Conservation (phyloP, 179 eudicot species). For the Silene noctiflora region DNA sequence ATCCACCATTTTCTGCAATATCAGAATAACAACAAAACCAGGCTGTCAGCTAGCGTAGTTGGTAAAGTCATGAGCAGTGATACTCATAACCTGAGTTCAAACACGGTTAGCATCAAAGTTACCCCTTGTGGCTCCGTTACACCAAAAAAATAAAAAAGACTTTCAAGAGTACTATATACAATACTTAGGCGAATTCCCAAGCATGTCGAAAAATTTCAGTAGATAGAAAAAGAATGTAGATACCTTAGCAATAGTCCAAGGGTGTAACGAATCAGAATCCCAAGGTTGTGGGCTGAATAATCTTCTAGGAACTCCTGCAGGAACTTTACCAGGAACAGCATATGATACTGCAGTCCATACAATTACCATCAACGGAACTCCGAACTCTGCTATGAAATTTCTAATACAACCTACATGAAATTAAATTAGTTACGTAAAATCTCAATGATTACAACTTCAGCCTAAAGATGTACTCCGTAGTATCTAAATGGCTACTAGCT, state of each 20-base stretch:
- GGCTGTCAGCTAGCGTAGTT: not conserved
- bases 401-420: constrained; percentile 23
- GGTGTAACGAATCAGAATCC: constrained; percentile 45
- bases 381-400: constrained; percentile 35
- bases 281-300: constrained; percentile 66
- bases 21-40: not conserved
- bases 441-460: not conserved
- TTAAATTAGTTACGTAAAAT: not conserved
- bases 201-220: too few species aligned
- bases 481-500: too few species aligned
- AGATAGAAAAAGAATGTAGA: not conserved
- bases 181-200: too few species aligned
- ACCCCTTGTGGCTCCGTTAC: too few species aligned
- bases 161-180: too few species aligned
- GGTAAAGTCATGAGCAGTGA: too few species aligned
- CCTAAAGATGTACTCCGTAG: not conserved
- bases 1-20: constrained; percentile 38
- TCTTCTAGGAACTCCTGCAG: constrained; percentile 65
- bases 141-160: too few species aligned
- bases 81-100: too few species aligned
- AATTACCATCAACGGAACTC: constrained; percentile 45
- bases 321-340: constrained; percentile 41
- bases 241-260: constrained; percentile 68
- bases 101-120: too few species aligned
- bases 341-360: constrained; percentile 52